A percentile compares a stretch with the other conserved stretches of the same genome.
Conservation (phyloP, 192 early-diverging fungal genomes). For the Entrophospora sp. region DNA sequence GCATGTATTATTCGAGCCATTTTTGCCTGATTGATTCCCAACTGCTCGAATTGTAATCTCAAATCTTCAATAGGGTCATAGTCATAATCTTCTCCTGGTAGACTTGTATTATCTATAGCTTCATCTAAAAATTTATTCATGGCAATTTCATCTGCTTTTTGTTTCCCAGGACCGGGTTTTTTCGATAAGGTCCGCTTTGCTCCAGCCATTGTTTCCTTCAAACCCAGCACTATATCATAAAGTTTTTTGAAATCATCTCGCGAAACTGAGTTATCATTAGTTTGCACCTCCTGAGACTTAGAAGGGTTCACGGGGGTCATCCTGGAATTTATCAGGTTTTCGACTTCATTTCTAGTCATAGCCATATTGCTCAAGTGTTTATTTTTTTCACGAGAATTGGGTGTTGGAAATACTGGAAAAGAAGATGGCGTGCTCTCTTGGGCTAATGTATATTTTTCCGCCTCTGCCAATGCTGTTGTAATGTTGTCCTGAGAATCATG, state of each 20-base stretch:
- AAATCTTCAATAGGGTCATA: constrained; percentile 13
- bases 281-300: constrained; percentile 4
- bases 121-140: constrained; percentile 11
- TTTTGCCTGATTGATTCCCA: constrained; percentile 11
- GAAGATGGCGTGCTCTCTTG: background rate
- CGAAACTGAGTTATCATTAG: background rate
- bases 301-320: constrained; percentile 9
- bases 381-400: background rate
- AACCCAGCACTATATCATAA: background rate
- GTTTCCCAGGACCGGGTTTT: constrained; percentile 3
- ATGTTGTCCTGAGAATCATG: too few relatives aligned
- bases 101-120: background rate
- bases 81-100: constrained; percentile 6
- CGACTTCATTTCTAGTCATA: background rate
- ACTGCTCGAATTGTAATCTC: constrained; percentile 17
- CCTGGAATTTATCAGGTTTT: background rate
- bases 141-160: constrained; percentile 5
- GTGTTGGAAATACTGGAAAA: background rate
- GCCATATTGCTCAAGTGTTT: background rate
- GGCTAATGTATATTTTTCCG: background rate
- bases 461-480: too few relatives aligned
- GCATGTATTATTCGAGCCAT: constrained; percentile 2
- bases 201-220: constrained; percentile 6
- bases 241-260: constrained; percentile 15
- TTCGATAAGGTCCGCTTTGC: background rate